Base-by-base conservation (phyloP, 2,329 filamentous ascomycete species). In the Davidsoniella eucalypti region DNA sequence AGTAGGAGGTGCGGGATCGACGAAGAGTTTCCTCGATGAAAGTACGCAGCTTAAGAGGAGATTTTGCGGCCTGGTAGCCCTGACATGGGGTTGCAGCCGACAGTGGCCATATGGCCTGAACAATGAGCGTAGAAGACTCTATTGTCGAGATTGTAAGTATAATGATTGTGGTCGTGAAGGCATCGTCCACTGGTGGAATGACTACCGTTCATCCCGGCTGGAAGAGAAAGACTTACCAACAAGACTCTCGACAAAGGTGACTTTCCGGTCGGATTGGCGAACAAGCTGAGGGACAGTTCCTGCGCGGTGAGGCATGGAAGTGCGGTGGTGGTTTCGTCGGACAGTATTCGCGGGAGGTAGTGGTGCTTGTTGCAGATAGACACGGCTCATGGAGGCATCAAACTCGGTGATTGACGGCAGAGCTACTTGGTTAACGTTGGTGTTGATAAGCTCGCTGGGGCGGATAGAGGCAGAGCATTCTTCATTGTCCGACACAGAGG, bases 1-100 rank as follows among this genome's bases (percentile, higher is more conserved):
- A 96, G 69, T 95, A 98, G 69, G 88, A 95, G 41, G 92, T 94
- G 60, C 90, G 82, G 54, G 92, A 98, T 59, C 92, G 80, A 58
- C 88, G 84, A 57, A 98, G 73, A 17, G 92, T 96, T 72, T 96
- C 92, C 67, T 96, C 88, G 59, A 98, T 96, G 64, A 96, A 98
- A 49, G 84, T 94, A 57, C 88, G 84, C 59, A 98, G 73, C 53
- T 90, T 88, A 57, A 98, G 70, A 54, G 95, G 84, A 48, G 83
- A 79, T 63, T 84, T 86, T 61, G 74, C 75, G 53, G 78, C 80
- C 56, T 76, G 69, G 61, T 90, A 84, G 58, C 73, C 80, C 59
- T 81, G 80, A 64, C 84, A 84, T 52, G 83, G 76, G 7, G 40
- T 50, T 36, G 82, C 78, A 53, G 86, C 88, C 50, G 90, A 93